Percentiles rank a stretch among this genome's conserved stretches.
Evolutionary conservation across 768 basidiomycete genomes (phyloP).

Genomic region (Russula lepida): DNA sequence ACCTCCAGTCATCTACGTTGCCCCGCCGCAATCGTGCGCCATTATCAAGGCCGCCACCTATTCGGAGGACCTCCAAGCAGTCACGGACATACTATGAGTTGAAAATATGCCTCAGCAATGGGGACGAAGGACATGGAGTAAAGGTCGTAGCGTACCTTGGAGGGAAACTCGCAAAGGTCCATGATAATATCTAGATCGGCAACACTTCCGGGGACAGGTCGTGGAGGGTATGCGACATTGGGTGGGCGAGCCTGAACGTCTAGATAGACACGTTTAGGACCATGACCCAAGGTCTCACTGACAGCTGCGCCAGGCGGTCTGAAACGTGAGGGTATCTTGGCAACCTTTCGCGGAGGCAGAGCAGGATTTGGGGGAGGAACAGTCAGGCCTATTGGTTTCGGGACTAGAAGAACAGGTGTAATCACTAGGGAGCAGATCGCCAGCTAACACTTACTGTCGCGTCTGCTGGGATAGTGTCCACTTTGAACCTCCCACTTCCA

Average conservation of each 20-base stretch:
- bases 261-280: conserved; percentile 70
- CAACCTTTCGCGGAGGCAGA: conserved; percentile 47
- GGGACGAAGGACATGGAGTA: not conserved
- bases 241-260: conserved; percentile 56
- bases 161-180: conserved; percentile 88
- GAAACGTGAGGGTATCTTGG: conserved; percentile 41
- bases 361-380: conserved; percentile 60
- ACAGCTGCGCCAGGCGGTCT: conserved; percentile 40
- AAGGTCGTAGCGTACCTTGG: conserved; percentile 42
- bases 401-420: conserved; percentile 40
- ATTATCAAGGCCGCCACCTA: conserved; percentile 84
- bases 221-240: conserved; percentile 73
- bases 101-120: not conserved
- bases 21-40: conserved; percentile 67
- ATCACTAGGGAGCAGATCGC: conserved; percentile 1
- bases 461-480: conserved; percentile 87
- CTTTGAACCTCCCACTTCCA: conserved; percentile 95
- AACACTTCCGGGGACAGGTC: conserved; percentile 77
- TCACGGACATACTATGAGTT: conserved; percentile 82
- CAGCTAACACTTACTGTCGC: conserved; percentile 48
- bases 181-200: conserved; percentile 86
- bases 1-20: conserved; percentile 75
- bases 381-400: conserved; percentile 55
- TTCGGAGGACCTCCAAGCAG: conserved; percentile 88
- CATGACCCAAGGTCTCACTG: conserved; percentile 59